These are phyloP conservation scores for Pythium guiyangense DNA, from an alignment of 352 stramenopile genomes.

Conservation along the genomic window DNA sequence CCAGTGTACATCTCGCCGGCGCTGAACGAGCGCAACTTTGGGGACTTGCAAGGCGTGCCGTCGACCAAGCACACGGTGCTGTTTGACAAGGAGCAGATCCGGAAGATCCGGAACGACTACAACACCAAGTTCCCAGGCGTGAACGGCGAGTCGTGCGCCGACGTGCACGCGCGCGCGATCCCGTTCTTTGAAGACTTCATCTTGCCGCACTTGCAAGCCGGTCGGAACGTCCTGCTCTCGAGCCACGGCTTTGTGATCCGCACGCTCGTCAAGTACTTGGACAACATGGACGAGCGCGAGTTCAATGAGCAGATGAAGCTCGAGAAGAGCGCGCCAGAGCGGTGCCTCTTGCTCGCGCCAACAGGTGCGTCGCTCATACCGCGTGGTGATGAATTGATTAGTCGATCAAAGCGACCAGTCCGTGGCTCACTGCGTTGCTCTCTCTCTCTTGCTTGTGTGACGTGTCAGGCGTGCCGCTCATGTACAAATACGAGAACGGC, in stretches of 20 bases:
- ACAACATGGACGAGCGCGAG: conserved; percentile 67
- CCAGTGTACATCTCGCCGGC: conserved; percentile 76
- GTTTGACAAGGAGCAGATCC: conserved; percentile 71
- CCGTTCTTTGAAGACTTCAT: conserved; percentile 81
- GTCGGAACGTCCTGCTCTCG: conserved; percentile 75
- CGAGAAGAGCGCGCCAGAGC: conserved; percentile 72
- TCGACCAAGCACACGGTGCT: conserved; percentile 65
- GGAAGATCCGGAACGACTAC: conserved; percentile 79
- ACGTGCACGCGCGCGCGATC: conserved; percentile 72
- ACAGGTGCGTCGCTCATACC: conserved; percentile 35
- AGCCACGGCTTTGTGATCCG: conserved; percentile 83
- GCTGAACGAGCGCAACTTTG: conserved; percentile 84
- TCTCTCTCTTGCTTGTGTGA: neutral
- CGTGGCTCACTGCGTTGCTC: neutral
- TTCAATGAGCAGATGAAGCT: conserved; percentile 84
- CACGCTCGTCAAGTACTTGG: conserved; percentile 81
- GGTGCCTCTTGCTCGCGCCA: conserved; percentile 65
- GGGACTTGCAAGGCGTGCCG: conserved; percentile 75
- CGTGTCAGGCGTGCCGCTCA: conserved; percentile 60
- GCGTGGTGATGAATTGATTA: neutral
- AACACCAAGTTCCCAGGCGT: conserved; percentile 70
- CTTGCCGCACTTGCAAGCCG: conserved; percentile 59
- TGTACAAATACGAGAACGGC: conserved; percentile 80
- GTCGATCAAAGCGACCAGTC: no score
- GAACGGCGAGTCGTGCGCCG: conserved; percentile 78